Evolutionary conservation across 345 rosid genomes (phyloP).

Genomic region (Eucalyptus tenuipes): DNA sequence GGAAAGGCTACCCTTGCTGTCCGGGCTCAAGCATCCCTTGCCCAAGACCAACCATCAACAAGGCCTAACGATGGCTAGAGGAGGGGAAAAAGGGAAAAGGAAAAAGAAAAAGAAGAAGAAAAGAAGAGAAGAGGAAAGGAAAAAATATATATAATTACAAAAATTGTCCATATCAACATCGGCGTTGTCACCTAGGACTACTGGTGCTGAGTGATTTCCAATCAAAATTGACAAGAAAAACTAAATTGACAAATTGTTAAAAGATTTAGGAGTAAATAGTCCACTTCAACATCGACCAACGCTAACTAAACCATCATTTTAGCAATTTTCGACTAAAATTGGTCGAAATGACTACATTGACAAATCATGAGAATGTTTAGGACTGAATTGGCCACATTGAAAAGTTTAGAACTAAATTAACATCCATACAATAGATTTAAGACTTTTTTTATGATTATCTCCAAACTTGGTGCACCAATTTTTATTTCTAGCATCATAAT

Average conservation of each 20-base stretch:
- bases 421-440: not conserved
- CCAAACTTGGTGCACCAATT: not conserved
- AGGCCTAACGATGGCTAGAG: not conserved
- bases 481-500: not conserved
- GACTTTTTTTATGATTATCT: not conserved
- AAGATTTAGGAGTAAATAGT: too few relatives aligned
- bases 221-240: too few relatives aligned
- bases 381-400: not conserved
- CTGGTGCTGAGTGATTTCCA: too few relatives aligned
- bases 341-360: not conserved
- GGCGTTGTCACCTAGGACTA: not conserved
- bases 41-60: not conserved
- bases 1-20: not conserved
- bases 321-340: not conserved
- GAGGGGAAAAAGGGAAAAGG: too few relatives aligned
- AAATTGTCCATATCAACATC: fast-evolving
- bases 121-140: not conserved
- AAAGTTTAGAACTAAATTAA: not conserved
- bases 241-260: too few relatives aligned
- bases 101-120: not conserved
- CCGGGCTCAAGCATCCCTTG: not conserved
- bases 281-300: fast-evolving
- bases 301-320: not conserved
- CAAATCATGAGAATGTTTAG: not conserved
- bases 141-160: too few relatives aligned